These are phyloP conservation scores for Monosporascus ibericus DNA, from an alignment of 2,329 filamentous ascomycete species.

Conservation along the genomic window DNA sequence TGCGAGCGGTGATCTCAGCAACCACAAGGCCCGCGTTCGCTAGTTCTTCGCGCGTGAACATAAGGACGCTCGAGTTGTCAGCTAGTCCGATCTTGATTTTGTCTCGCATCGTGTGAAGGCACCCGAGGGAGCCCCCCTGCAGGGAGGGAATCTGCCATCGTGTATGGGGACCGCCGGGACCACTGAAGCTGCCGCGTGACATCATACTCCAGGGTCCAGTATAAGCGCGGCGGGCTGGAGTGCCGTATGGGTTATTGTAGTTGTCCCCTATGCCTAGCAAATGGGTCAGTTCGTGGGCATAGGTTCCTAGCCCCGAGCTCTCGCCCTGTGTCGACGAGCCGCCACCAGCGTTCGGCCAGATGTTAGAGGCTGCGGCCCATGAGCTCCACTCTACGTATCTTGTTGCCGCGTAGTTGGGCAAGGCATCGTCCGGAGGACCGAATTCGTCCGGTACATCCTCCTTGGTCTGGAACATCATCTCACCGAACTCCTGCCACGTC, in stretches of 20 bases:
- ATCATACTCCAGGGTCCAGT: constrained; percentile 50
- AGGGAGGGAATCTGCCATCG: constrained; percentile 46
- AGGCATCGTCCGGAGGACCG: constrained; percentile 37
- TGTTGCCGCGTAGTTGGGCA: constrained; percentile 41
- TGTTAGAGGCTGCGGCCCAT: constrained; percentile 43
- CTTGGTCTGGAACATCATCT: constrained; percentile 43
- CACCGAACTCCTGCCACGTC: constrained; percentile 51
- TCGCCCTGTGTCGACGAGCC: constrained; percentile 49
- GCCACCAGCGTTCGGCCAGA: constrained; percentile 48
- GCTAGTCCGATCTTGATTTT: constrained; percentile 46
- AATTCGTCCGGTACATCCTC: constrained; percentile 43
- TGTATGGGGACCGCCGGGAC: constrained; percentile 46
- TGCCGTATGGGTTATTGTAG: constrained; percentile 47
- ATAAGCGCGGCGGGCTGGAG: constrained; percentile 39
- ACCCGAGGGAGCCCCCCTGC: constrained; percentile 42
- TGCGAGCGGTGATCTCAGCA: constrained; percentile 40
- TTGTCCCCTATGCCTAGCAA: constrained; percentile 48
- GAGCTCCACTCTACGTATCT: constrained; percentile 49
- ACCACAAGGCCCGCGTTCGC: constrained; percentile 36
- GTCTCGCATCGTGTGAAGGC: constrained; percentile 46
- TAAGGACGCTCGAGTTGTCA: constrained; percentile 34
- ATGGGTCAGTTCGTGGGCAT: constrained; percentile 47
- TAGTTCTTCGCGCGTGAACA: constrained; percentile 37
- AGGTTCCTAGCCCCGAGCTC: constrained; percentile 46
- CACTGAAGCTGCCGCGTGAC: constrained; percentile 45